Evolutionary conservation across 2,329 filamentous ascomycete genomes (phyloP).

Genomic region (Exophiala viscosa): DNA sequence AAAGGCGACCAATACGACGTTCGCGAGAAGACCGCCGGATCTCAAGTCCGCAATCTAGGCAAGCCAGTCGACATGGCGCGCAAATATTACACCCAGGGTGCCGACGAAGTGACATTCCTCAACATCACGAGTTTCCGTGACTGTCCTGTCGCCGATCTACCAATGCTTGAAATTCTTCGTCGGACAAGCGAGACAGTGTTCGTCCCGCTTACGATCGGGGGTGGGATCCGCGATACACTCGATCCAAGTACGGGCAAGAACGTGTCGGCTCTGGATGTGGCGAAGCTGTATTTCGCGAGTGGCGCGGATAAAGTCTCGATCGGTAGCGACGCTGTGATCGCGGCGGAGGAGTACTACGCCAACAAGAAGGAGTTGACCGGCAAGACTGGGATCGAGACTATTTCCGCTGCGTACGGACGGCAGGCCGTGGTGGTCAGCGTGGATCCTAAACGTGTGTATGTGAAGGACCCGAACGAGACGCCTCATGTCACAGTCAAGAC

Average conservation of each 20-base stretch:
- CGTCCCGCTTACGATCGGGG: constrained; percentile 91
- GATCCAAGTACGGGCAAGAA: constrained; percentile 76
- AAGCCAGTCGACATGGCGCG: constrained; percentile 95
- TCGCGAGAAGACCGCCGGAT: constrained; percentile 68
- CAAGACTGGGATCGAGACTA: constrained; percentile 90
- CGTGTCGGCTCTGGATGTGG: constrained; percentile 87
- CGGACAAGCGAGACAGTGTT: constrained; percentile 87
- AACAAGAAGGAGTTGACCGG: constrained; percentile 67
- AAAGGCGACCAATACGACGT: constrained; percentile 99
- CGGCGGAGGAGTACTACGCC: constrained; percentile 85
- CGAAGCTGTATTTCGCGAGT: constrained; percentile 94
- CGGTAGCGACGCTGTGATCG: constrained; percentile 87
- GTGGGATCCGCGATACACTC: constrained; percentile 87
- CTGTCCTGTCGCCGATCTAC: constrained; percentile 83
- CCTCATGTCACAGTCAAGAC: constrained; percentile 74
- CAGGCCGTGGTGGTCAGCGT: constrained; percentile 96
- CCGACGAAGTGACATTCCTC: constrained; percentile 94
- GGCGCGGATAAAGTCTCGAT: constrained; percentile 98
- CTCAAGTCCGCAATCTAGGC: constrained; percentile 81
- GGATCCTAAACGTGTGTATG: constrained; percentile 88
- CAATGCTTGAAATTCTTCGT: constrained; percentile 92
- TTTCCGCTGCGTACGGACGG: constrained; percentile 87
- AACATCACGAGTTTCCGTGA: constrained; percentile 99
- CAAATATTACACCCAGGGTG: constrained; percentile 92
- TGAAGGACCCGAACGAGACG: constrained; percentile 60